Percentiles rank a stretch among this genome's conserved stretches.
These are phyloP conservation scores for Oenanthe javanica DNA, from an alignment of 140 eudicot genomes.

Conservation along the genomic window DNA sequence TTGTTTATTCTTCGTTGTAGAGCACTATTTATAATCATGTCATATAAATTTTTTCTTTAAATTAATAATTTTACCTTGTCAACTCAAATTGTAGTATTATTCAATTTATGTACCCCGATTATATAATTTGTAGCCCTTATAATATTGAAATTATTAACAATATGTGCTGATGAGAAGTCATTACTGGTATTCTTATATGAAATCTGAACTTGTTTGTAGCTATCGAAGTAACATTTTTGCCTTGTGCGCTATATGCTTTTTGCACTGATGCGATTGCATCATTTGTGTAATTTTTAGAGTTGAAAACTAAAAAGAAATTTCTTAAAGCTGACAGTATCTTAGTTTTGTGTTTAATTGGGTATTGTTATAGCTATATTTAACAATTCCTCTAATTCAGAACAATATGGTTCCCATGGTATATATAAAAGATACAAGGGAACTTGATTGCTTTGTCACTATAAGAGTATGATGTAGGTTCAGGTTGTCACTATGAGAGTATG, in stretches of 20 bases:
- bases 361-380: background rate
- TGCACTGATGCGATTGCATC: background rate
- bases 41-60: too few species aligned
- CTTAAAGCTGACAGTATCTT: background rate
- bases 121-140: background rate
- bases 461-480: background rate
- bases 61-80: too few species aligned
- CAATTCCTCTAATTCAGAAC: background rate
- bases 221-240: too few species aligned
- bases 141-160: too few species aligned
- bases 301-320: background rate
- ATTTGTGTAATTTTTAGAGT: background rate
- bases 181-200: too few species aligned
- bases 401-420: background rate
- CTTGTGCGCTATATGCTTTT: background rate
- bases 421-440: background rate
- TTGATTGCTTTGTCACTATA: background rate
- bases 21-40: background rate
- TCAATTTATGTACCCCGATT: background rate
- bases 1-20: background rate
- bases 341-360: background rate
- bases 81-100: background rate
- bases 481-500: background rate
- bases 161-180: too few species aligned
- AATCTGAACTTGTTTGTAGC: background rate